Evolutionary conservation across 345 rosid genomes (phyloP).

Genomic region (Sonneratia alba): DNA sequence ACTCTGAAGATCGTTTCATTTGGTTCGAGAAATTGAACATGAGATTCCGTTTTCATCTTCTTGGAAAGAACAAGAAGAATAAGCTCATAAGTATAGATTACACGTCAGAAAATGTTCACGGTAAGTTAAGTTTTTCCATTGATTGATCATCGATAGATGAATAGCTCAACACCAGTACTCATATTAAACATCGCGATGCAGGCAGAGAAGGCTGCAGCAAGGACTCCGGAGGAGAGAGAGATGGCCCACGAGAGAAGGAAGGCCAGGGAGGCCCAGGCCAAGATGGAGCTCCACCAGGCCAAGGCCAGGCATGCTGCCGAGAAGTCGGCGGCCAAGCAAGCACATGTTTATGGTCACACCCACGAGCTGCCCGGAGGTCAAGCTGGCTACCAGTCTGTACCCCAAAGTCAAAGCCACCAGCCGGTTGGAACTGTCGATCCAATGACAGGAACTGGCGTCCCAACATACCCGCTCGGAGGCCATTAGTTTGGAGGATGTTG

Average conservation of each 20-base stretch:
- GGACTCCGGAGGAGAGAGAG: slow-evolving; percentile 45
- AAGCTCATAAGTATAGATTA: too few species aligned
- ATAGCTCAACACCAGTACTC: too few species aligned
- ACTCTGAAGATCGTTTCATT: neutral
- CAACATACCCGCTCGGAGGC: slow-evolving; percentile 20
- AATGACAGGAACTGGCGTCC: slow-evolving; percentile 8
- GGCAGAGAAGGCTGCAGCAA: slow-evolving; percentile 46
- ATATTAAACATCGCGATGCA: slow-evolving; percentile 5
- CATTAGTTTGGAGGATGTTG: neutral
- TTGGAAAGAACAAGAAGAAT: too few species aligned
- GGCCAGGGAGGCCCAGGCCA: slow-evolving; percentile 57
- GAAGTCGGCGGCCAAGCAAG: slow-evolving; percentile 22
- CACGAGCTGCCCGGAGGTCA: neutral
- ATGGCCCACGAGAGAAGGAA: slow-evolving; percentile 48
- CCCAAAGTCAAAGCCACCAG: neutral
- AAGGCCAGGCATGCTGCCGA: slow-evolving; percentile 49
- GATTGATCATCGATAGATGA: too few species aligned
- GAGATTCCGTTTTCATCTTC: too few species aligned
- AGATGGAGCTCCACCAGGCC: slow-evolving; percentile 59
- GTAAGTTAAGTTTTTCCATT: too few species aligned
- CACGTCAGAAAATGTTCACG: too few species aligned
- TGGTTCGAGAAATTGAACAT: neutral
- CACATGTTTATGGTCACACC: slow-evolving; percentile 7
- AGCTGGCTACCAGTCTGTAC: too few species aligned
- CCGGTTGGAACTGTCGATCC: slow-evolving; percentile 4